Evolutionary conservation across 1,284 basidiomycete species (phyloP).

Genomic region (Dichomitus squalens): DNA sequence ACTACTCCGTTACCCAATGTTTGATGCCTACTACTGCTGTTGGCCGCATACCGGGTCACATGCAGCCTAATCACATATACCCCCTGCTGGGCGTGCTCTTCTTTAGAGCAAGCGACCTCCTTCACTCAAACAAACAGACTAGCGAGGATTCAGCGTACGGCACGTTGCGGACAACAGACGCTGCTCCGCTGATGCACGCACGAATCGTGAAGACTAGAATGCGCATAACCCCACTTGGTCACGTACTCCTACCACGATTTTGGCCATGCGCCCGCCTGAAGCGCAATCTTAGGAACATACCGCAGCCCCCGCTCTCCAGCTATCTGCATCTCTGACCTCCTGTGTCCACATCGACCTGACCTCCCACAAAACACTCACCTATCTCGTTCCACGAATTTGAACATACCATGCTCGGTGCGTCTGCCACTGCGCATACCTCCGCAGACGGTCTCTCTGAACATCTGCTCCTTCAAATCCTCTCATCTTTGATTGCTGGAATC

Average conservation of each 20-base stretch:
- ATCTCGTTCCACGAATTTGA: not conserved
- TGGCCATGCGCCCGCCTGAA: constrained; percentile 5
- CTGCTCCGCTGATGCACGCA: too few species aligned
- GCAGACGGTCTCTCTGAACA: not conserved
- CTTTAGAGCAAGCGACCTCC: too few species aligned
- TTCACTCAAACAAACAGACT: too few species aligned
- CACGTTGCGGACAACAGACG: too few species aligned
- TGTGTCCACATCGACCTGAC: not conserved
- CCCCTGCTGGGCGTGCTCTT: too few species aligned
- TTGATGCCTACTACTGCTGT: not conserved
- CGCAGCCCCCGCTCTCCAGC: not conserved
- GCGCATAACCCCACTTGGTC: too few species aligned
- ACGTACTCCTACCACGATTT: too few species aligned
- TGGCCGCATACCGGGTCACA: too few species aligned
- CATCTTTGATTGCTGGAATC: not conserved
- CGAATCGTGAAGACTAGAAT: too few species aligned
- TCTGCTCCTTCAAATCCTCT: not conserved
- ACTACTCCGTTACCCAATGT: not conserved
- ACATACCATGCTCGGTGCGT: constrained; percentile 21
- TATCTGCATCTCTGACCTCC: not conserved
- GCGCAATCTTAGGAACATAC: constrained; percentile 2
- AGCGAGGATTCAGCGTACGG: too few species aligned
- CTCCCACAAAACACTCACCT: not conserved
- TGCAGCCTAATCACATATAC: too few species aligned
- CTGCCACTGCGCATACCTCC: not conserved